These are phyloP conservation scores for Xylaria sp. DNA, from an alignment of 2,329 filamentous ascomycete genomes.

Conservation along the genomic window DNA sequence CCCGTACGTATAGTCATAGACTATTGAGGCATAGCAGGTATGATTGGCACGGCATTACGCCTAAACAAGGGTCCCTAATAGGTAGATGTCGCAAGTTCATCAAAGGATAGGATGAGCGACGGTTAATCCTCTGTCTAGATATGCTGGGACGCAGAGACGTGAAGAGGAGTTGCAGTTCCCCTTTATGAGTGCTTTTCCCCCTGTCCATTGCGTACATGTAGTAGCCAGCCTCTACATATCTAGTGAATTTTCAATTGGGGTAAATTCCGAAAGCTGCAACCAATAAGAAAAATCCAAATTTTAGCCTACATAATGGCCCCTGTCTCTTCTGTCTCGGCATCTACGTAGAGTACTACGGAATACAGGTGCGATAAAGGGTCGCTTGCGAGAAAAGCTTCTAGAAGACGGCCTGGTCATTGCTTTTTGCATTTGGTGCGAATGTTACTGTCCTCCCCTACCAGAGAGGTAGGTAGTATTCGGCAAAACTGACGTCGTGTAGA, in stretches of 20 bases:
- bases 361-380: slow-evolving; percentile 10
- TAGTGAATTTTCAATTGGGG: slow-evolving; percentile 35
- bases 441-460: slow-evolving; percentile 21
- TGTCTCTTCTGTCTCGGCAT: not conserved
- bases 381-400: slow-evolving; percentile 20
- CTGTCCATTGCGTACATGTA: slow-evolving; percentile 3
- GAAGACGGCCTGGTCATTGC: slow-evolving; percentile 23
- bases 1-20: too few relatives aligned
- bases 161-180: slow-evolving; percentile 32
- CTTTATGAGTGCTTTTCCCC: slow-evolving; percentile 13
- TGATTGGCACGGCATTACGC: not conserved
- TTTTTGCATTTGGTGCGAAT: slow-evolving; percentile 14
- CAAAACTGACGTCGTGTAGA: slow-evolving; percentile 14
- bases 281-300: slow-evolving; percentile 44
- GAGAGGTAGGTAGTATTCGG: slow-evolving; percentile 26
- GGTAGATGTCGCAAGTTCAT: not conserved
- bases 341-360: not conserved
- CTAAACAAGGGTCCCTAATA: not conserved
- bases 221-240: slow-evolving; percentile 9
- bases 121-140: slow-evolving; percentile 1
- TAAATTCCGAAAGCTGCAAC: slow-evolving; percentile 36
- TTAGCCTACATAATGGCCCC: slow-evolving; percentile 12
- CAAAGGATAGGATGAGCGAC: not conserved
- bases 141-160: slow-evolving; percentile 47
- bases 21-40: not conserved